Base-by-base conservation (phyloP, 176 grass and related monocot species). In the Aegilops sharonensis region DNA sequence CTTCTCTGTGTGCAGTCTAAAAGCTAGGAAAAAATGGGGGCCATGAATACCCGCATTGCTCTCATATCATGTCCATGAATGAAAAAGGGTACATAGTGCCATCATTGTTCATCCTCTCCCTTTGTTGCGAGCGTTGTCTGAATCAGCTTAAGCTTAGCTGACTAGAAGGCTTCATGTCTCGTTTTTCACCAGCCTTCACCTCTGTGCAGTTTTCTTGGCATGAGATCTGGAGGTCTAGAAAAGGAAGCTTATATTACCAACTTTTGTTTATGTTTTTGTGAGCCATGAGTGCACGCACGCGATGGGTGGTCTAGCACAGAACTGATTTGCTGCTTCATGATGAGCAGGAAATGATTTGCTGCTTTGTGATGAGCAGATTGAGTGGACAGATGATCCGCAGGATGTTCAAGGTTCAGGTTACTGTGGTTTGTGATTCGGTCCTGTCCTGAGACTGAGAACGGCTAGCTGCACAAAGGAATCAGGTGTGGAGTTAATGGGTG, bases 81-180 rank as follows among this genome's bases (percentile, higher is more conserved):
- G 68, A 37, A 72, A 83, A 91, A 80, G 85, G 76, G 0, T 75
- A 68, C 67, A 75, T 87, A 84, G 75, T 25, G 61, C 68, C 68
- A 91, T 91, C 68, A 81, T 84, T 79, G 54, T 69, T 62, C 52
- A 71, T 87, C 65, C 71, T 74, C 42, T 43, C 42, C 42, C 54
- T 74, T 45, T 84, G 73, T 68, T 18, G 37, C 56, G 75, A 87
- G 45, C 68, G 27, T 79, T 84, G 85, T 84, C 85, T 80, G 81
- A 91, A 91, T 87, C 80, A 83, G 40, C 42, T 87, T 80, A 87
- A 43, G 11, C 42, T 43, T 43, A 43, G 81, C 85, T 76, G 81
- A 91, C 85, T 68, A 76, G 87, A 91, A 84, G 89, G 75, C 81
- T 87, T 87, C 61, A 47, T 39, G 75, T 87, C 85, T 84, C 81